Percentiles rank a stretch among this genome's conserved stretches.
phyloP scores from a whole-genome alignment of 1,139 yeast species.

The Suzukiozyma palmioleophila region DNA sequence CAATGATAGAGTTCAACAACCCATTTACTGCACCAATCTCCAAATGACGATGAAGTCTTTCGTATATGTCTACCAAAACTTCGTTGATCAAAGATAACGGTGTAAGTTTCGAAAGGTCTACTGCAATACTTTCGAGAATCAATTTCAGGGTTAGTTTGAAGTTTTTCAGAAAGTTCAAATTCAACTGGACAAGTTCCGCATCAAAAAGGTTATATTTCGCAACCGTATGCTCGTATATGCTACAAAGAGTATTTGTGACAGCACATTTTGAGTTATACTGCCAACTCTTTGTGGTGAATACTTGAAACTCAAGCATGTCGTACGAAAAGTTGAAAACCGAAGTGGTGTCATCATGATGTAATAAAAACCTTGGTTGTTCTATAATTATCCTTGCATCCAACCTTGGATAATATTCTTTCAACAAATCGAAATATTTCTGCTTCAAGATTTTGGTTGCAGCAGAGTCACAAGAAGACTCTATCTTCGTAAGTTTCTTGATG shows the following conservation, averaged over 20 bases:
- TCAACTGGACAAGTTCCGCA: conserved; percentile 19
- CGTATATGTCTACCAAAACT: conserved; percentile 24
- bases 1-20: conserved; percentile 23
- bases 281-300: conserved; percentile 29
- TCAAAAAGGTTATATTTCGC: conserved; percentile 16
- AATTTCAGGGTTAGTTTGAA: conserved; percentile 22
- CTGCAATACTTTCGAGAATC: conserved; percentile 17
- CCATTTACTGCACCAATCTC: conserved; percentile 27
- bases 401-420: conserved; percentile 43
- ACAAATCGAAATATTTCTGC: conserved; percentile 16
- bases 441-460: conserved; percentile 5
- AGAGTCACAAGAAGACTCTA: conserved; percentile 6
- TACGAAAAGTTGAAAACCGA: conserved; percentile 30
- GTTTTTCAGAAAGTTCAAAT: conserved; percentile 26
- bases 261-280: conserved; percentile 36
- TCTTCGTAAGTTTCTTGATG: conserved; percentile 18
- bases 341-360: conserved; percentile 23
- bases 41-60: conserved; percentile 23
- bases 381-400: conserved; percentile 38
- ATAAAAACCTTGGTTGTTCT: conserved; percentile 40
- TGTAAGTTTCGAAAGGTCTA: conserved; percentile 29
- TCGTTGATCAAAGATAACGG: conserved; percentile 30
- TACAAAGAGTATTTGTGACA: conserved; percentile 29
- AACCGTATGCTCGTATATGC: conserved; percentile 15
- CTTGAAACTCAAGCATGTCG: conserved; percentile 35